A percentile compares a stretch with the other conserved stretches of the same genome.
Evolutionary conservation across 129 eudicot species (phyloP).

Genomic region (Flaveria ramosissima): DNA sequence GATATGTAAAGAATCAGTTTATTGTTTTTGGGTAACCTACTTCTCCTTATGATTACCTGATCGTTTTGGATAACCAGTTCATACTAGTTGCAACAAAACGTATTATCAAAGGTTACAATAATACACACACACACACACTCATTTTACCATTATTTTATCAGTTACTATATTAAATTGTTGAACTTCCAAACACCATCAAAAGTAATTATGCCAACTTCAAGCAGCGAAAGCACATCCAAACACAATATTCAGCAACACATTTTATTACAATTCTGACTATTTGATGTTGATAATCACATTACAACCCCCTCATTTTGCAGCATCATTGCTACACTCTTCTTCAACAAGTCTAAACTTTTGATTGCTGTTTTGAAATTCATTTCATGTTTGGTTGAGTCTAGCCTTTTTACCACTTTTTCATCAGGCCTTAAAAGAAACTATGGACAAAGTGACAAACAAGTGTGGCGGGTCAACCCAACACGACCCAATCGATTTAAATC

Average conservation of each 20-base stretch:
- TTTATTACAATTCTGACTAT: no score
- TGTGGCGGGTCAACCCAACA: slow-evolving; percentile 1
- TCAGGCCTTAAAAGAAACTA: neutral
- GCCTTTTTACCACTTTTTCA: neutral
- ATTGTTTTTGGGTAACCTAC: slow-evolving; percentile 5
- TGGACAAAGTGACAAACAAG: neutral
- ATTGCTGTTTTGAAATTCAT: neutral
- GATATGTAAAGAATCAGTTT: neutral
- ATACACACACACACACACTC: neutral
- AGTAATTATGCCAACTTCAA: neutral
- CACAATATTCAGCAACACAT: no score
- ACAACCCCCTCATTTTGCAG: no score
- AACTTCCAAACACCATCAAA: neutral
- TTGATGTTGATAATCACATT: no score
- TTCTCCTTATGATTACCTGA: slow-evolving; percentile 9
- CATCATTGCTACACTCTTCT: no score
- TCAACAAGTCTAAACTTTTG: no score
- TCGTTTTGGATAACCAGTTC: neutral
- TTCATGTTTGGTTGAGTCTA: slow-evolving; percentile 6
- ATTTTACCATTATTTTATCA: neutral
- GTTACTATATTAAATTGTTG: neutral
- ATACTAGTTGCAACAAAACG: neutral
- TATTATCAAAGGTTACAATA: neutral
- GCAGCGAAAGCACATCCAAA: no score
- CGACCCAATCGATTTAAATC: neutral